These are phyloP conservation scores for Cornus kousa DNA, from an alignment of 148 eudicot species.

Conservation along the genomic window DNA sequence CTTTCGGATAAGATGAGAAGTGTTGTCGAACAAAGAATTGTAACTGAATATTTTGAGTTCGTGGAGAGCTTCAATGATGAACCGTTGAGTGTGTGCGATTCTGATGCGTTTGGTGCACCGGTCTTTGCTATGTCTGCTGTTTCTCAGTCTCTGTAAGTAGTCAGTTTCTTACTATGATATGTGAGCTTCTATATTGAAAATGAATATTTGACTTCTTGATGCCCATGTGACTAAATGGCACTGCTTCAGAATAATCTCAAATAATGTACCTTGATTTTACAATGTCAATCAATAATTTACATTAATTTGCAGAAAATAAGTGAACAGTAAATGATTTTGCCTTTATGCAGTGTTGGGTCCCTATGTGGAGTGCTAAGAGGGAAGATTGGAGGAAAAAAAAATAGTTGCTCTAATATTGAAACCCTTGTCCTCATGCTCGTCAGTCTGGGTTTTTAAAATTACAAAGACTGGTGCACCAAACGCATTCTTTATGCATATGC, in stretches of 20 bases:
- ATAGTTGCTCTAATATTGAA: no score
- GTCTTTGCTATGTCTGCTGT: slow-evolving; percentile 62
- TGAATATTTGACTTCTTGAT: background rate
- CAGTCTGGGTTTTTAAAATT: no score
- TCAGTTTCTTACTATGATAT: slow-evolving; percentile 6
- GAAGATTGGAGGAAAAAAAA: no score
- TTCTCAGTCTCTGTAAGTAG: slow-evolving; percentile 70
- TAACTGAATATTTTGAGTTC: slow-evolving; percentile 58
- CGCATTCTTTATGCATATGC: background rate
- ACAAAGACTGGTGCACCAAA: background rate
- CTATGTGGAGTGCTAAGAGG: background rate
- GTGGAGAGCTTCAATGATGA: slow-evolving; percentile 44
- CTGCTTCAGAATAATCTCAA: background rate
- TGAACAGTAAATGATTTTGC: no score
- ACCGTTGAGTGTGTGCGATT: slow-evolving; percentile 28
- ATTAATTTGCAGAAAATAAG: no score
- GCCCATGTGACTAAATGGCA: background rate
- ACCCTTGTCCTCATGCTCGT: no score
- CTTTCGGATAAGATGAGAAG: slow-evolving; percentile 56
- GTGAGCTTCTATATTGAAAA: background rate
- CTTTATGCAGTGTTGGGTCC: background rate
- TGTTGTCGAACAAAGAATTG: slow-evolving; percentile 46
- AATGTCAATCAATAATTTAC: background rate
- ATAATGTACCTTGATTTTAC: background rate
- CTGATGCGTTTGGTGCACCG: slow-evolving; percentile 50